Conservation (phyloP, 2,329 filamentous ascomycete genomes). For the Elsinoe arachidis region DNA sequence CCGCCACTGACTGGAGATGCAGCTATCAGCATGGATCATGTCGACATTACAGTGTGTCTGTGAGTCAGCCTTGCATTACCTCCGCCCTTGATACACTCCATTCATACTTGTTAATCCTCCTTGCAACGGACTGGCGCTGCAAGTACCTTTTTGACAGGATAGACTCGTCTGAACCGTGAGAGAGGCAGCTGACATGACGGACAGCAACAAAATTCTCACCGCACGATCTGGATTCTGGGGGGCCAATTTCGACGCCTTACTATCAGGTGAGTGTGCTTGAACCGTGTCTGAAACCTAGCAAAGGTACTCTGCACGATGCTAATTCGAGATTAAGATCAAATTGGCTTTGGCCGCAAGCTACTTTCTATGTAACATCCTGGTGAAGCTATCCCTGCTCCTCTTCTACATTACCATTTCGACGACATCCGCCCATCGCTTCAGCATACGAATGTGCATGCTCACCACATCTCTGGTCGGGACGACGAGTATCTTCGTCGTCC, state of each 20-base stretch:
- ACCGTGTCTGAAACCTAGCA: not conserved
- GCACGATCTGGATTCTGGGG: not conserved
- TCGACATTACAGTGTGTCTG: not conserved
- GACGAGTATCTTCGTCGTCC: conserved; percentile 26
- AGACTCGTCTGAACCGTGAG: too few relatives aligned
- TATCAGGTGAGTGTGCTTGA: not conserved
- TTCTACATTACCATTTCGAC: conserved; percentile 30
- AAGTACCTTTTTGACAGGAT: too few relatives aligned
- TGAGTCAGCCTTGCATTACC: not conserved
- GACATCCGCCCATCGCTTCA: conserved; percentile 20
- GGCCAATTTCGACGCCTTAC: not conserved
- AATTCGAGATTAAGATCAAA: not conserved
- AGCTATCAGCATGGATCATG: not conserved
- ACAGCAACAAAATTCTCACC: not conserved
- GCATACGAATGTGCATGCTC: conserved; percentile 28
- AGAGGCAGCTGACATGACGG: not conserved
- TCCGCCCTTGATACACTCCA: not conserved
- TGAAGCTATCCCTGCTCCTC: conserved; percentile 33
- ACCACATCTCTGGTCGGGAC: conserved; percentile 29
- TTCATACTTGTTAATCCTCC: not conserved
- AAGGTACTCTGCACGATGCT: not conserved
- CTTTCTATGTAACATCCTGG: conserved; percentile 31
- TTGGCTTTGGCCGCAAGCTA: conserved; percentile 19
- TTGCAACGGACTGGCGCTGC: too few relatives aligned
- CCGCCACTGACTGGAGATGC: not conserved